Conservation (phyloP, 306 rosid species). For the Cicer arietinum region DNA sequence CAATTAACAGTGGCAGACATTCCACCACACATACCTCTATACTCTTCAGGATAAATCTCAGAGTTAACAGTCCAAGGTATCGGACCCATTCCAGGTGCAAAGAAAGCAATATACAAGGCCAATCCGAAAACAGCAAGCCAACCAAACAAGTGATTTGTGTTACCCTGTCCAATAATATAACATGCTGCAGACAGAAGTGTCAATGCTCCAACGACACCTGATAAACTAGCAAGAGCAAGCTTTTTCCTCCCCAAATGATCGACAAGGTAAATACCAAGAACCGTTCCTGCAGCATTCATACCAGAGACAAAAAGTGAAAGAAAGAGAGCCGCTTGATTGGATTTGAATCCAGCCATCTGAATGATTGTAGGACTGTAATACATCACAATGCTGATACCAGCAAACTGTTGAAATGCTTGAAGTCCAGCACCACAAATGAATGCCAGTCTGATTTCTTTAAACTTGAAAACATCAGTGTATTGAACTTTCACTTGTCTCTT, state of each 20-base stretch:
- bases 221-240: slow-evolving; percentile 59
- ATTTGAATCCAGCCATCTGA: slow-evolving; percentile 72
- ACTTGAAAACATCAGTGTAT: slow-evolving; percentile 58
- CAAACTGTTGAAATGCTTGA: slow-evolving; percentile 64
- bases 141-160: slow-evolving; percentile 7
- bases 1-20: background rate
- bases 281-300: slow-evolving; percentile 67
- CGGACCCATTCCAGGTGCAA: too few relatives aligned
- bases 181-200: slow-evolving; percentile 54
- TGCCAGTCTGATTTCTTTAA: slow-evolving; percentile 70
- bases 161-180: slow-evolving; percentile 46
- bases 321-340: slow-evolving; percentile 64
- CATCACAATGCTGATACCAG: too few relatives aligned
- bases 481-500: slow-evolving; percentile 45
- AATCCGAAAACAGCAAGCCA: too few relatives aligned
- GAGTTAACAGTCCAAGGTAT: too few relatives aligned
- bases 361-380: too few relatives aligned
- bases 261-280: slow-evolving; percentile 22
- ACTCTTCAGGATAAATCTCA: too few relatives aligned
- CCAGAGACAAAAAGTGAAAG: slow-evolving; percentile 71
- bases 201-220: slow-evolving; percentile 60
- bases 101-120: too few relatives aligned
- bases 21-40: too few relatives aligned
- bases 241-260: slow-evolving; percentile 62
- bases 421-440: slow-evolving; percentile 82